Percentiles rank a stretch among this genome's conserved stretches.
Conservation (phyloP, 1,139 yeast genomes). For the Ashbya aceris region DNA sequence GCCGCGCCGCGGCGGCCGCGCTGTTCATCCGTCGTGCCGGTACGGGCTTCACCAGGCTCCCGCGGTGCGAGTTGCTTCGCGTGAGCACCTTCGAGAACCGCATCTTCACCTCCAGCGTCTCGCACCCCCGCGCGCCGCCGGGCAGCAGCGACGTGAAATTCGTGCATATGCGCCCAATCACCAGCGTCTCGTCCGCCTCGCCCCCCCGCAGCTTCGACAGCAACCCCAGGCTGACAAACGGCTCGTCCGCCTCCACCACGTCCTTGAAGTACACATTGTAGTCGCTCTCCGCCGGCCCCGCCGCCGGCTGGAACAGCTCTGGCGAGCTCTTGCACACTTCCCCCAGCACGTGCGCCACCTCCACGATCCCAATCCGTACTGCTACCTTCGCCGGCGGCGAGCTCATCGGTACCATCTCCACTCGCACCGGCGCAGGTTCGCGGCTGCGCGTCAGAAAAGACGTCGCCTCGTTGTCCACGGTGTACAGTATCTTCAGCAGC, state of each 20-base stretch:
- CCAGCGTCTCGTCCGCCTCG: slow-evolving; percentile 29
- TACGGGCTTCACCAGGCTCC: slow-evolving; percentile 7
- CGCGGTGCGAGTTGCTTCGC: slow-evolving; percentile 9
- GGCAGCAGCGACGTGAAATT: slow-evolving; percentile 49
- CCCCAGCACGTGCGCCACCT: slow-evolving; percentile 20
- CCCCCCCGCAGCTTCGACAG: slow-evolving; percentile 37
- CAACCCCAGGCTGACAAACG: slow-evolving; percentile 64
- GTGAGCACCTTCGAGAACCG: slow-evolving; percentile 39
- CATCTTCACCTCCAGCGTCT: slow-evolving; percentile 58
- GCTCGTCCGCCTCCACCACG: slow-evolving; percentile 66
- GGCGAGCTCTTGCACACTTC: slow-evolving; percentile 28
- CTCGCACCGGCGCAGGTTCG: slow-evolving; percentile 20
- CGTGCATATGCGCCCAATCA: slow-evolving; percentile 67
- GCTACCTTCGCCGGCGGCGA: slow-evolving; percentile 11
- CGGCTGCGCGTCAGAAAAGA: slow-evolving; percentile 28
- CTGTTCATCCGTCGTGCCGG: not conserved
- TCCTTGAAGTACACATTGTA: slow-evolving; percentile 67
- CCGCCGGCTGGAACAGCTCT: slow-evolving; percentile 20
- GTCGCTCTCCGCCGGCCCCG: slow-evolving; percentile 30
- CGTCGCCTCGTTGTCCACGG: slow-evolving; percentile 25
- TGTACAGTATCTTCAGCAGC: slow-evolving; percentile 28
- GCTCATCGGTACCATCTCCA: slow-evolving; percentile 19
- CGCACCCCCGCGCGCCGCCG: slow-evolving; percentile 16
- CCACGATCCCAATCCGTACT: slow-evolving; percentile 24
- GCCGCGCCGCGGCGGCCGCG: not conserved